Evolutionary conservation across 441 rosid species (phyloP), one percentile per base, ranked within the genome.

Genomic region (Syzygium syzygioides): DNA sequence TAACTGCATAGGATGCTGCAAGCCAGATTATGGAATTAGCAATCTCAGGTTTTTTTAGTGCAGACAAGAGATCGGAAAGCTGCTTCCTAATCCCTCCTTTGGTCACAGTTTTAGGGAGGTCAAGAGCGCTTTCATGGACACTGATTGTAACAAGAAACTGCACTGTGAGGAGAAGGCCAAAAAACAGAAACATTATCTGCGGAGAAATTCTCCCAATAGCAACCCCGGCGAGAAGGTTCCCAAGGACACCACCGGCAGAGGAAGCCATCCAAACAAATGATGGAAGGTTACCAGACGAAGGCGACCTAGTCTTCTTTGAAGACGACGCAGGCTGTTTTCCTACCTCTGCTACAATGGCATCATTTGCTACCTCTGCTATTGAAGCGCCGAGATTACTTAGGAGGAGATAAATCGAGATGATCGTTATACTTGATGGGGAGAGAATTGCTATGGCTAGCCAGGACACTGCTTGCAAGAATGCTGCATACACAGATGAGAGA

Each of bases 371-470:
- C 92, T 97, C 99, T 0, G 95, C 95, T 88, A 97, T 91, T 4
- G 99, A 95, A 88, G 99, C 98, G 7, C 99, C 99, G 10, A 96
- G 95, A 87, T 97, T 97, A 86, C 98, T 93, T 28, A 96, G 94
- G 79, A 97, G 97, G 76, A 97, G 98, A 91, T 87, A 94, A 2
- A 95, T 4, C 37, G 93, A 92, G 84, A 97, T 84, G 57, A 96
- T 90, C 50, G 98, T 95, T 57, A 95, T 92, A 71, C 92, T 93
- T 41, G 97, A 94, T 85, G 92, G 88, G 86, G 98, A 94, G 64
- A 96, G 88, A 89, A 93, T 90, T 57, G 95, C 96, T 79, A 96
- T 89, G 28, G 96, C 92, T 87, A 96, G 90, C 99, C 99, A 97
- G 60, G 99, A 96, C 28, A 94, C 20, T 89, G 98, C 97, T 89